Base-by-base conservation (phyloP, 208 protist genomes). In the Acanthamoeba healyi region DNA sequence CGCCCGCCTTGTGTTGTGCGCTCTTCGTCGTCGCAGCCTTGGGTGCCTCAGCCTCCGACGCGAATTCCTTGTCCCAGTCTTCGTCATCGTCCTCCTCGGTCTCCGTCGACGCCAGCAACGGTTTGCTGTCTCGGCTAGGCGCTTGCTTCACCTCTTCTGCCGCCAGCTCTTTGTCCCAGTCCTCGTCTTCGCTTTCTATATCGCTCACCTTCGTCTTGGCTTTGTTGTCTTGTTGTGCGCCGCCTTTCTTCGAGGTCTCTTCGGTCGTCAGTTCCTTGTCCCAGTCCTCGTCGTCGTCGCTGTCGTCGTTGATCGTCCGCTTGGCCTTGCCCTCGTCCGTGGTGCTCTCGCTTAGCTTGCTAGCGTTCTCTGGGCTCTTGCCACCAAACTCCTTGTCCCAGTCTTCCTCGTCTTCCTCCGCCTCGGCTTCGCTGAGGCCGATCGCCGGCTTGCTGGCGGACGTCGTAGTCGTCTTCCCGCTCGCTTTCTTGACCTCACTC, bases 21-120 rank as follows among this genome's bases (percentile, higher is more conserved):
- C n/a, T n/a, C n/a, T n/a, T n/a, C n/a, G n/a, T n/a, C n/a, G n/a
- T 38, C 4, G 26, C 36, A 19, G 26, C 36, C 36, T 36, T 77
- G 7, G 67, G 15, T n/a, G 36, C 12, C 34, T 77, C 36, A 22
- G 51, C 12, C 17, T 12, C 51, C 51, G 44, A 49, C 44, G 51
- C 51, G 46, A 84, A 56, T 14, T 84, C 74, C 74, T 84, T 84
- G 26, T 84, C 74, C 74, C 74, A 84, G 74, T 84, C 74, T 24
- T 84, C 74, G 12, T 84, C 74, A 40, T 84, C 74, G 19, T 84
- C 74, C 26, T 84, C 67, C 63, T 70, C 63, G n/a, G 7, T 70
- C 29, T 29, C 32, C 26, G 63, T 70, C 63, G 32, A 70, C 10
- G 51, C 51, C 51, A 58, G 51, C 19, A 58, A 58, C 51, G 17